Base-by-base conservation (phyloP, 169 alveolate species). In the Babesia caballi region DNA sequence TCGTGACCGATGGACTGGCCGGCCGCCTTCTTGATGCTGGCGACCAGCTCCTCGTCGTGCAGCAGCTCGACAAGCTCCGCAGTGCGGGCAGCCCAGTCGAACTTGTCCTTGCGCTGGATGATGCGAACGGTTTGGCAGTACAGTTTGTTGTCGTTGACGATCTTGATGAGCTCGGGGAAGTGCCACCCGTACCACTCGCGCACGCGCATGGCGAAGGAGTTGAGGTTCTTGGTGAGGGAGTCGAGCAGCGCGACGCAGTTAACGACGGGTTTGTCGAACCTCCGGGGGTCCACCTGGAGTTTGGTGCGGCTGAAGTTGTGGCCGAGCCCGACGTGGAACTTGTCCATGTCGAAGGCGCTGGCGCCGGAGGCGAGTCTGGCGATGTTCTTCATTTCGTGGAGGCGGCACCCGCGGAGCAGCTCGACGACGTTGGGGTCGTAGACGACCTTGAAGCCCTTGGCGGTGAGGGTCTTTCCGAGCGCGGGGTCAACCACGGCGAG, bases 101-200 rank as follows among this genome's bases (percentile, higher is more conserved):
- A 91, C 23, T 86, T 69, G 36, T 89, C 91, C 85, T 91, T 91
- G 59, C 82, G 83, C 63, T 91, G 90, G 28, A 96, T 90, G 53
- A 94, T 74, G 21, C 83, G 76, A 4, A 95, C 98, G 23, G 90
- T 81, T 80, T 95, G 92, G 36, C 98, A 94, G 89, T 91, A 98
- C 69, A 92, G 88, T 32, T 91, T 82, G 83, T 95, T 97, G 86
- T 98, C 99, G 0, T 95, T 91, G 54, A 98, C 96, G 52, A 98
- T 96, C 83, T 95, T 96, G 21, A 91, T 89, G 46, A 98, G 95
- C 88, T 98, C 99, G 12, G 99, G 99, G 94, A 98, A 98, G 89
- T 98, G 99, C 99, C 99, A 98, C 38, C 99, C 97, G 83, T 95
- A 98, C 99, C 99, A 97, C 77, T 97, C 99, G 75, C 96, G 93